A percentile compares a stretch with the other conserved stretches of the same genome.
Evolutionary conservation across 306 rosid genomes (phyloP).

Genomic region (Quercus glauca): DNA sequence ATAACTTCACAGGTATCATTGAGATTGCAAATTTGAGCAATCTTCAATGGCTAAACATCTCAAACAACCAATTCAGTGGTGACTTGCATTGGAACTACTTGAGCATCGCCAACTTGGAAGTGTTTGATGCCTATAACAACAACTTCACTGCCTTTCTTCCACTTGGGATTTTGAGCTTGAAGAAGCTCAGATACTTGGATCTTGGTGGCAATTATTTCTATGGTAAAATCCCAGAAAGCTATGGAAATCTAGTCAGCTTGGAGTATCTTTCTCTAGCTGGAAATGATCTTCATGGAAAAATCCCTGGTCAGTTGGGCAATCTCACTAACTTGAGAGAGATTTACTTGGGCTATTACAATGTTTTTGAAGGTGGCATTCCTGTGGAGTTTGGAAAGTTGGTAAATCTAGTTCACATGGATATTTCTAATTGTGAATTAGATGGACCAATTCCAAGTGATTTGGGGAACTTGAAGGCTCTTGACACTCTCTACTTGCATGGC

Average conservation of each 20-base stretch:
- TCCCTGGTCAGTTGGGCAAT: slow-evolving; percentile 76
- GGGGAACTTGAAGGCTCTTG: slow-evolving; percentile 59
- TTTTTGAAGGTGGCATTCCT: slow-evolving; percentile 81
- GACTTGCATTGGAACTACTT: slow-evolving; percentile 62
- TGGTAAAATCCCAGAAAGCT: slow-evolving; percentile 60
- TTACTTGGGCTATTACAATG: slow-evolving; percentile 72
- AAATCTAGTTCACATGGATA: slow-evolving; percentile 65
- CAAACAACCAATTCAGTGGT: slow-evolving; percentile 67
- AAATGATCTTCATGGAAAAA: slow-evolving; percentile 62
- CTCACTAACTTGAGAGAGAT: slow-evolving; percentile 58
- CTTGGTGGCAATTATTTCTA: slow-evolving; percentile 74
- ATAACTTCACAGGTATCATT: slow-evolving; percentile 67
- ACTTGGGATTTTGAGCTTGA: slow-evolving; percentile 38
- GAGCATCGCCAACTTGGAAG: slow-evolving; percentile 47
- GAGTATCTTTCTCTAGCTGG: slow-evolving; percentile 76
- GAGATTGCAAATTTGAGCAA: slow-evolving; percentile 43
- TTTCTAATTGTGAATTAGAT: slow-evolving; percentile 61
- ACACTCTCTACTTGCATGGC: slow-evolving; percentile 67
- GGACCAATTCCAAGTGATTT: slow-evolving; percentile 70
- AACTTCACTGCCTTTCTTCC: slow-evolving; percentile 76
- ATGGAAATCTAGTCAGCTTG: slow-evolving; percentile 48
- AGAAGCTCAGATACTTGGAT: slow-evolving; percentile 62
- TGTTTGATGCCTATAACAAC: slow-evolving; percentile 72
- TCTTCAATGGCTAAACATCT: slow-evolving; percentile 70
- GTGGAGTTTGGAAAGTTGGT: slow-evolving; percentile 57